These are phyloP conservation scores for Candida lessepsii DNA, from an alignment of 805 yeast genomes.

Conservation along the genomic window DNA sequence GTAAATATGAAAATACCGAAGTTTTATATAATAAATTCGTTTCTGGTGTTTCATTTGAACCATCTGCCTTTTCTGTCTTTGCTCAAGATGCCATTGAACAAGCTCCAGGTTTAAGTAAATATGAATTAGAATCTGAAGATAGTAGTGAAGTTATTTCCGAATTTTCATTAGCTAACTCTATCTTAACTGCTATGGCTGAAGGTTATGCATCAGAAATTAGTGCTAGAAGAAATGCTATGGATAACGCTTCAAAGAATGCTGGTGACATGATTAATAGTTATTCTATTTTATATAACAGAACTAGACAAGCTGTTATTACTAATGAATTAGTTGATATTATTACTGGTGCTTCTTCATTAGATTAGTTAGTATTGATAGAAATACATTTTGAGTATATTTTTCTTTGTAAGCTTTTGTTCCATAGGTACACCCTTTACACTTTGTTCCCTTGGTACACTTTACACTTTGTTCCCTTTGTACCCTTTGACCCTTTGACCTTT, in stretches of 20 bases:
- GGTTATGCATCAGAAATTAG: conserved; percentile 98
- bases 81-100: conserved; percentile 69
- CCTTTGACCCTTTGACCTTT: too few species aligned
- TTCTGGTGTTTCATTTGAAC: conserved; percentile 88
- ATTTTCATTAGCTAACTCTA: conserved; percentile 85
- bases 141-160: conserved; percentile 76
- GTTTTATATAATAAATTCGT: conserved; percentile 85
- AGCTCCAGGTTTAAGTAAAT: conserved; percentile 82
- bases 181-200: conserved; percentile 90
- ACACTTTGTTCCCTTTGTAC: too few species aligned
- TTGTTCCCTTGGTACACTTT: too few species aligned
- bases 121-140: conserved; percentile 67
- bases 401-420: too few species aligned
- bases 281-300: conserved; percentile 98
- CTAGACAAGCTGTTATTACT: conserved; percentile 98
- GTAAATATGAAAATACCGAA: conserved; percentile 74
- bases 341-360: conserved; percentile 99
- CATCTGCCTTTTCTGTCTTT: conserved; percentile 65
- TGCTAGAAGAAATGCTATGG: conserved; percentile 99
- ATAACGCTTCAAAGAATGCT: conserved; percentile 98
- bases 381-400: not conserved
- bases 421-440: too few species aligned
- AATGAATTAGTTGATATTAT: conserved; percentile 99
- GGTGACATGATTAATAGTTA: conserved; percentile 97
- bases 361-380: conserved; percentile 41